Base-by-base conservation (phyloP, 192 early-diverging fungal genomes). In the Entophlyctis helioformis region DNA sequence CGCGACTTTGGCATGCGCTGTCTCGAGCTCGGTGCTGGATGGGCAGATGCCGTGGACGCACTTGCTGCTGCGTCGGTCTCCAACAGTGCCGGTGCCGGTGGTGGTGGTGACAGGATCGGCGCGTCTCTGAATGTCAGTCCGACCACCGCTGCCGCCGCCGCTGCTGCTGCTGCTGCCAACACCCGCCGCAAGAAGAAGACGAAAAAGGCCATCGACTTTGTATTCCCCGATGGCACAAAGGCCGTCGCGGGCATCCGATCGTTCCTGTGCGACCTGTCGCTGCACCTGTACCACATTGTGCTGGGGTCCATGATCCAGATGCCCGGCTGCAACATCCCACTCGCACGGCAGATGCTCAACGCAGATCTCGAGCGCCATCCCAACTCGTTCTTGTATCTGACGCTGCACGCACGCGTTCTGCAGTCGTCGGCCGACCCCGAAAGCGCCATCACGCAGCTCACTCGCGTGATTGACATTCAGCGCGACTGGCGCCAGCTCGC, bases 251-350 rank as follows among this genome's bases (percentile, higher is more conserved):
- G 85, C 1, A 54, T 90, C 37, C 80, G 89, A 13, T 80, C 82
- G 18, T 71, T 80, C 50, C 79, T 92, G 50, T 84, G 81, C 66
- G 79, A 87, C 36, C 67, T 89, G 46, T 62, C 71, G 0, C 64
- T 88, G 1, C 56, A 81, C 21, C 60, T 66, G 31, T 89, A 88
- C 67, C 86, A 89, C 35, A 67, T 85, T 36, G 71, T 92, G 34
- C 57, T 92, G 37, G 78, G 78, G 16, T 71, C 62, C 48, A 59
- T 74, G 31, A 67, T 87, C 48, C 81, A 72, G 27, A 60, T 87
- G 38, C 76, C 69, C 13, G 78, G 84, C 44, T 66, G 74, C 20
- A 74, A 86, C 32, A 45, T 86, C 16, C 61, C 63, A 7, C 72
- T 85, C 39, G 83, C 82, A 5, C 56, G 72, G 1, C 53, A 51